A percentile compares a stretch with the other conserved stretches of the same genome.
Conservation (phyloP, 2,329 filamentous ascomycete genomes). For the Diplodia mutila region DNA sequence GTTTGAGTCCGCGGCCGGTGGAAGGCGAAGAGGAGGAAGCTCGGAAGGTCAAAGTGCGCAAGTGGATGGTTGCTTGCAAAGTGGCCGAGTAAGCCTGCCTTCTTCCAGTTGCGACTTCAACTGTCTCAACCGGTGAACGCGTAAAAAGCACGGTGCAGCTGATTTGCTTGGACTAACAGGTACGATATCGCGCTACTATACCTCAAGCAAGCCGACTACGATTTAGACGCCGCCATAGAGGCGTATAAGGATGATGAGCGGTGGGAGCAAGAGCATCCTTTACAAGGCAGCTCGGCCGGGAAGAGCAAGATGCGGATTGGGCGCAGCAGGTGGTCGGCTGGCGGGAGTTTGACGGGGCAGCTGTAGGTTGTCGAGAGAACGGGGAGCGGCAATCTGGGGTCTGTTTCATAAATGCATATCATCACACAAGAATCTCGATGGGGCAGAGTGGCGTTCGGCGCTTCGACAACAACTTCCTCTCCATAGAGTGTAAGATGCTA, state of each 20-base stretch:
- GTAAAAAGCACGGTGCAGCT: neutral
- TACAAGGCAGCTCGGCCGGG: slow-evolving; percentile 53
- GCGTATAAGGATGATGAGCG: slow-evolving; percentile 71
- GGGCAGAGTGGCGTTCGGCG: slow-evolving; percentile 11
- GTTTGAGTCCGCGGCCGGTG: slow-evolving; percentile 70
- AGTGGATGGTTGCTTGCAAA: slow-evolving; percentile 78
- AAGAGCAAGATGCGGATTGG: slow-evolving; percentile 42
- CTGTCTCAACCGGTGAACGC: neutral
- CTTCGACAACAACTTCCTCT: slow-evolving; percentile 2
- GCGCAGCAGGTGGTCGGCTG: slow-evolving; percentile 42
- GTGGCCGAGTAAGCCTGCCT: slow-evolving; percentile 64
- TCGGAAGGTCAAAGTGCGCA: slow-evolving; percentile 69
- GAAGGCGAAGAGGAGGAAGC: slow-evolving; percentile 75
- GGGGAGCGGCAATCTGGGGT: slow-evolving; percentile 14
- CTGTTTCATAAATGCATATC: slow-evolving; percentile 18
- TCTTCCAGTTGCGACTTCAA: neutral
- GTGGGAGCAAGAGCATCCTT: slow-evolving; percentile 73
- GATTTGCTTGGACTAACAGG: slow-evolving; percentile 39
- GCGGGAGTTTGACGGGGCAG: slow-evolving; percentile 42
- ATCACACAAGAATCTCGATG: slow-evolving; percentile 1
- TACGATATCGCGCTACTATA: slow-evolving; percentile 76
- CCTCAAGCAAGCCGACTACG: slow-evolving; percentile 69
- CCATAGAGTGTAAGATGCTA: slow-evolving; percentile 8
- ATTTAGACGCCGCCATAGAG: slow-evolving; percentile 66
- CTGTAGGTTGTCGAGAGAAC: slow-evolving; percentile 29